A percentile compares a stretch with the other conserved stretches of the same genome.
Conservation (phyloP, 768 basidiomycete genomes). For the Mycena venus region DNA sequence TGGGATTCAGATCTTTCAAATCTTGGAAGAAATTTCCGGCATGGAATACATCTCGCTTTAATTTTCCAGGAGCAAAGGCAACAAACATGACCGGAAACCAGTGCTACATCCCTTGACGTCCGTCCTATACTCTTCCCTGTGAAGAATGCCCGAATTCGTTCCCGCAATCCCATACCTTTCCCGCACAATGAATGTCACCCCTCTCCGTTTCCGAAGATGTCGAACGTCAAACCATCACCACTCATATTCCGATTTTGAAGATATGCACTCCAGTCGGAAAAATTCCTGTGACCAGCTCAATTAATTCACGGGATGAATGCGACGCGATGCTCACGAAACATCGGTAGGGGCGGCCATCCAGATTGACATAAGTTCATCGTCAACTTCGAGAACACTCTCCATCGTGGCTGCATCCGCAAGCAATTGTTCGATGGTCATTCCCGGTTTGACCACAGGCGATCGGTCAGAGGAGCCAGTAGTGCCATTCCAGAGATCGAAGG, state of each 20-base stretch:
- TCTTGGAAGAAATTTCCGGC: no score
- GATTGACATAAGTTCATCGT: slow-evolving; percentile 27
- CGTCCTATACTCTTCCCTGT: no score
- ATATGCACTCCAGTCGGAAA: neutral
- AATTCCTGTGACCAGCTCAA: neutral
- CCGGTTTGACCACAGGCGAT: neutral
- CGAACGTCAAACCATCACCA: no score
- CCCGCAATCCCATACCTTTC: no score
- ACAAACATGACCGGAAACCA: no score
- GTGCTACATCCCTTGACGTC: no score
- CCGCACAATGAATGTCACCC: no score
- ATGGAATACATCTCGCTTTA: no score
- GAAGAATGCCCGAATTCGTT: no score
- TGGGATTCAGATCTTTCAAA: no score
- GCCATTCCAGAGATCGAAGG: neutral
- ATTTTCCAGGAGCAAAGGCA: no score
- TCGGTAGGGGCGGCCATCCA: slow-evolving; percentile 15
- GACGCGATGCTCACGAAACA: neutral
- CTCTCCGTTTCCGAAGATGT: no score
- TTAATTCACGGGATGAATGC: neutral
- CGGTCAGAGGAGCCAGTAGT: neutral
- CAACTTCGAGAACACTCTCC: slow-evolving; percentile 5
- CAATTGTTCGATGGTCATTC: neutral
- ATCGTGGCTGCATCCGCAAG: slow-evolving; percentile 10
- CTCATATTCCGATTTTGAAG: neutral